Evolutionary conservation across 2,329 filamentous ascomycete species (phyloP), one percentile per base, ranked within the genome.

Genomic region (Verticillium tricorpus): DNA sequence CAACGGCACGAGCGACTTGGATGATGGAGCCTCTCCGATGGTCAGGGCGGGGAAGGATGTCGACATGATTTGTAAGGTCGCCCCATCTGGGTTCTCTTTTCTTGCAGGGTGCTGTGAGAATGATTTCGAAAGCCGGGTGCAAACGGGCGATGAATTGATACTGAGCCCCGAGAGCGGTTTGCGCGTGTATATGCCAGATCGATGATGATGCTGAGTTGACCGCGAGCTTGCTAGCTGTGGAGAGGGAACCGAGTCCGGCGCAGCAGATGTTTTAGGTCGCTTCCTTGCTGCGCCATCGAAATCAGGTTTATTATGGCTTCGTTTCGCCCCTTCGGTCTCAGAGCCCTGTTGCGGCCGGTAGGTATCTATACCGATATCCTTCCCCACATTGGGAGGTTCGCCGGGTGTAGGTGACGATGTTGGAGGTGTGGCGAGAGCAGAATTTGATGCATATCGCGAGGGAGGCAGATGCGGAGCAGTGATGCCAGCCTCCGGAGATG

Each of bases 341-440:
- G n/a, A 5, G 19, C 11, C 19, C 8, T 50, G 45, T 12, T 25
- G 45, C 19, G 8, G 45, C 19, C 8, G 12, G 19, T 25, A 9
- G 11, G 19, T 12, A 1, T 12, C 19, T 50, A 2, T 22, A n/a
- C 11, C 6, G n/a, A 11, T 5, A 50, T 22, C 45, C 19, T n/a
- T 11, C n/a, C 11, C n/a, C 2, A 8, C 11, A n/a, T 8, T 22
- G 45, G 19, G 19, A 25, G n/a, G 9, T 11, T 50, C 3, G 19
- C n/a, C 9, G 8, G n/a, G n/a, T 11, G 19, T n/a, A 22, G 19
- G n/a, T 15, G 57, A 45, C 11, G 63, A 67, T 17, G 64, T 62
- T n/a, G 65, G 58, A 52, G 63, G 62, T 15, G 65, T 62, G 60
- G 62, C 17, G 34, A 63, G 56, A 34, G 63, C 37, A 22, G 37